phyloP scores from a whole-genome alignment of 1,139 yeast genomes.

The Pichia norvegensis region DNA sequence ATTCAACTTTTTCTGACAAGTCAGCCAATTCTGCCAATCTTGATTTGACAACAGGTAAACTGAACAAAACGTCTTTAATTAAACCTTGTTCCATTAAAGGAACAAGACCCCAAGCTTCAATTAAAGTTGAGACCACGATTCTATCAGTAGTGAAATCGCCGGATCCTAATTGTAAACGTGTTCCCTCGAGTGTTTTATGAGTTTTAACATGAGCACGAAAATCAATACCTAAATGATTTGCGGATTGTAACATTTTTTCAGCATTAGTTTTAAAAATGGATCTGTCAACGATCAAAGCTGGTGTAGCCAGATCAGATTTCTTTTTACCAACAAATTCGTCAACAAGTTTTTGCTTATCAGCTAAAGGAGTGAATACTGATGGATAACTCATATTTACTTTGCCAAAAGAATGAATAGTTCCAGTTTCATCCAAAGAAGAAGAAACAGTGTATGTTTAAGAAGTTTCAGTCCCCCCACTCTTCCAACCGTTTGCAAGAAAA shows the following conservation, averaged over 20 bases:
- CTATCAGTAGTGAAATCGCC: slow-evolving; percentile 30
- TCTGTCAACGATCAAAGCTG: slow-evolving; percentile 42
- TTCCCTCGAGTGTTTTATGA: slow-evolving; percentile 51
- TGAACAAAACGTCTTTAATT: slow-evolving; percentile 55
- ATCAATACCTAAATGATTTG: slow-evolving; percentile 18
- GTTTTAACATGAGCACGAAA: slow-evolving; percentile 58
- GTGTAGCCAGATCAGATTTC: slow-evolving; percentile 38
- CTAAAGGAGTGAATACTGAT: slow-evolving; percentile 19
- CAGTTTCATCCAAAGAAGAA: too few relatives aligned
- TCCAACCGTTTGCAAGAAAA: neutral
- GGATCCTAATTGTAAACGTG: slow-evolving; percentile 39
- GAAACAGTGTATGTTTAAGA: too few relatives aligned
- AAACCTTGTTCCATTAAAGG: slow-evolving; percentile 28
- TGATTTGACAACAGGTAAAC: slow-evolving; percentile 56
- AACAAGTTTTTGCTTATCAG: slow-evolving; percentile 23
- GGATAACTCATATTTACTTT: slow-evolving; percentile 17
- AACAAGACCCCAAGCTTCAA: slow-evolving; percentile 47
- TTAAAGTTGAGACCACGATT: slow-evolving; percentile 63
- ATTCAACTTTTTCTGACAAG: slow-evolving; percentile 35
- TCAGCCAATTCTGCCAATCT: slow-evolving; percentile 43
- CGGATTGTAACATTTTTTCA: slow-evolving; percentile 33
- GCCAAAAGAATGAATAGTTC: neutral
- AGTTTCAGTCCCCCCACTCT: too few relatives aligned
- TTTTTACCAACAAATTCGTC: slow-evolving; percentile 10
- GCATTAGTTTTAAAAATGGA: slow-evolving; percentile 33